Evolutionary conservation across 2,329 filamentous ascomycete species (phyloP).

Genomic region (Aaosphaeria pasadenensis): DNA sequence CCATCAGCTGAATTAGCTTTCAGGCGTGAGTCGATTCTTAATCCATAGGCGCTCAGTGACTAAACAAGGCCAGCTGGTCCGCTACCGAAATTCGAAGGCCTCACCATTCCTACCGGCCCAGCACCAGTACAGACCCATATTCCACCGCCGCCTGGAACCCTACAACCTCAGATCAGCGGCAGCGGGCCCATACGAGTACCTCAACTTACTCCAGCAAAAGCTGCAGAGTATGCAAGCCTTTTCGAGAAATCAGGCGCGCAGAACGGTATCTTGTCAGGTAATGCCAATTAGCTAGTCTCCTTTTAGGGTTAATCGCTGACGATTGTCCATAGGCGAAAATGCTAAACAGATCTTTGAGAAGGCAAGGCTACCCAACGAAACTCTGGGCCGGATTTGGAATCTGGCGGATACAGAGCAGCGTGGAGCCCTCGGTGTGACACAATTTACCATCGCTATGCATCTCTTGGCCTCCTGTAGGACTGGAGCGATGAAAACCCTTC

Average conservation of each 20-base stretch:
- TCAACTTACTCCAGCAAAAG: conserved; percentile 82
- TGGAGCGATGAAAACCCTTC: conserved; percentile 74
- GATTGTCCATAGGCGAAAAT: conserved; percentile 60
- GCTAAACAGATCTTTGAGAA: conserved; percentile 96
- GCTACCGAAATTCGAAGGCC: conserved; percentile 87
- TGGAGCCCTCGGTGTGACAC: conserved; percentile 78
- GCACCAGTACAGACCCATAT: conserved; percentile 47
- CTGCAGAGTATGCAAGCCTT: conserved; percentile 79
- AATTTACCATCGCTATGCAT: conserved; percentile 99
- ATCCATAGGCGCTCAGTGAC: conserved; percentile 2
- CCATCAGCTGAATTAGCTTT: conserved; percentile 79
- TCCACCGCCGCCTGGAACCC: conserved; percentile 35
- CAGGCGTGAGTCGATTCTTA: conserved; percentile 52
- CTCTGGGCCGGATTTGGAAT: conserved; percentile 93
- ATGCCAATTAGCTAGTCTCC: neutral
- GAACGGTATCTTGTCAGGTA: conserved; percentile 70
- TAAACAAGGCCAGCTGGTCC: conserved; percentile 59
- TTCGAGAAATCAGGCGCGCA: conserved; percentile 86
- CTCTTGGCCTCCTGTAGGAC: conserved; percentile 88
- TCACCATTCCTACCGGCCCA: conserved; percentile 51
- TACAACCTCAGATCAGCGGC: conserved; percentile 31
- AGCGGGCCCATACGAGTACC: conserved; percentile 76
- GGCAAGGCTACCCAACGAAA: conserved; percentile 83
- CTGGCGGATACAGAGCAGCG: conserved; percentile 91
- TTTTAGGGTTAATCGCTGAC: conserved; percentile 4